Base-by-base conservation (phyloP, 352 stramenopile species). In the Plasmopara viticola region DNA sequence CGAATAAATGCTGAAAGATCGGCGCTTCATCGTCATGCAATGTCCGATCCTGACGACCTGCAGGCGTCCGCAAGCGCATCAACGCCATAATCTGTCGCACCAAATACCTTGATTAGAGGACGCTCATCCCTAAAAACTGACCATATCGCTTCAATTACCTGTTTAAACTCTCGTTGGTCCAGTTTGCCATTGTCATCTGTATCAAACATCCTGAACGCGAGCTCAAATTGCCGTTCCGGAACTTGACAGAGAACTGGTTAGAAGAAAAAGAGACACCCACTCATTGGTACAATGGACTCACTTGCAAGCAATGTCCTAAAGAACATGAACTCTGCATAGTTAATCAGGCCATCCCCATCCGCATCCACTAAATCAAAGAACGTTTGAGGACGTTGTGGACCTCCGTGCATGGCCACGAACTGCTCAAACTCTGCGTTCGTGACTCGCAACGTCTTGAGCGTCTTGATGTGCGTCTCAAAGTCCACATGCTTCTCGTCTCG, bases 131-230 rank as follows among this genome's bases (percentile, higher is more conserved):
- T n/a, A 20, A 37, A 17, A 29, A 29, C 35, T 5, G 17, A 7
- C 9, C 4, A 12, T 25, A 28, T 35, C 20, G 20, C 20, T 25
- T 6, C 15, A 20, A 9, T 10, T 49, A 93, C 82, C 59, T 86
- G 77, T 64, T 87, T 87, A 64, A 93, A 94, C 56, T 95, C 86
- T 30, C 73, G 77, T 54, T 90, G 76, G 44, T 94, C 83, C 38
- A 95, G 60, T 15, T 69, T 65, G 5, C 84, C 86, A 34, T 93
- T 93, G 41, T 82, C 78, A 45, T 94, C 79, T 1, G 72, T 53
- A 60, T 95, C 86, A 52, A 95, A 92, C 82, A 94, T 92, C 62
- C 91, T 90, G 60, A 95, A 94, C n/a, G 82, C 82, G 39, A 94
- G 66, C 47, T 93, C 80, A 41, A 94, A 90, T 44, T 95, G 84